Evolutionary conservation across 106 monocot species (phyloP).

Genomic region (Gastrodia elata): DNA sequence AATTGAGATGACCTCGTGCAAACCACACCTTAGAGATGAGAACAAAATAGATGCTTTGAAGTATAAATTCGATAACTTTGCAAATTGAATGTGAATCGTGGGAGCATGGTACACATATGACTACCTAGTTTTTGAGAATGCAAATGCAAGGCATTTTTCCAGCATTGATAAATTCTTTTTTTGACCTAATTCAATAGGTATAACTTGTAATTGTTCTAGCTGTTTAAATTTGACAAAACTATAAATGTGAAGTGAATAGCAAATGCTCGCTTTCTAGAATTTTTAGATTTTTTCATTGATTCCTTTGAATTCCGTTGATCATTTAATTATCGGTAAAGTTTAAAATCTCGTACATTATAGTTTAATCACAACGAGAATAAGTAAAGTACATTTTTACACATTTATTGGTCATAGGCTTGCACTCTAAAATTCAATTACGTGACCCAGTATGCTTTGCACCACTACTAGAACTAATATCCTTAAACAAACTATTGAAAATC

Average conservation of each 20-base stretch:
- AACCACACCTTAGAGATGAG: too few relatives aligned
- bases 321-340: background rate
- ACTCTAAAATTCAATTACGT: too few relatives aligned
- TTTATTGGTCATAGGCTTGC: too few relatives aligned
- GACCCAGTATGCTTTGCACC: too few relatives aligned
- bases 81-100: background rate
- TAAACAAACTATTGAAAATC: too few relatives aligned
- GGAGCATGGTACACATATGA: background rate
- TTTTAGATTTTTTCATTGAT: background rate
- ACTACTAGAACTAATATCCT: too few relatives aligned
- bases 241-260: background rate
- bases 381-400: too few relatives aligned
- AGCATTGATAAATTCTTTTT: background rate
- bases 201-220: background rate
- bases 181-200: background rate
- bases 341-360: too few relatives aligned
- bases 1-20: too few relatives aligned
- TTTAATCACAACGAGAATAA: too few relatives aligned
- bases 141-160: background rate
- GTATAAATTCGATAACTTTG: background rate
- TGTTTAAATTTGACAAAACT: background rate
- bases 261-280: background rate
- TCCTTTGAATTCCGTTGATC: background rate
- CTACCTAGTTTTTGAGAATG: background rate
- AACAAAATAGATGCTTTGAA: background rate